Percentiles rank a stretch among this genome's conserved stretches.
Conservation (phyloP, 176 grass and related monocot species). For the Alopecurus myosuroides region DNA sequence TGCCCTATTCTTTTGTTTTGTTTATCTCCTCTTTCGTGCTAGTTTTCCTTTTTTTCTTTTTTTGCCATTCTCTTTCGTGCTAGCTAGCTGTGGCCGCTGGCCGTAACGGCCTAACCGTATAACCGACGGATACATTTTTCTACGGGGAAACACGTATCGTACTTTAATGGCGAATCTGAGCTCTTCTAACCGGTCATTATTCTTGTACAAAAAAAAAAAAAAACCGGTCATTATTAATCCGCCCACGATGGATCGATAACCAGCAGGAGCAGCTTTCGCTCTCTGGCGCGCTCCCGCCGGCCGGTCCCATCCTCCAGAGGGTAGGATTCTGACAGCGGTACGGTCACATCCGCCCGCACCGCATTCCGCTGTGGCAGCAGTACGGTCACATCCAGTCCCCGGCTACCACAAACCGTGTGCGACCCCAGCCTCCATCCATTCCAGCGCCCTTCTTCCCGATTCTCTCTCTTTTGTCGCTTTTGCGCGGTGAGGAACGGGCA, state of each 20-base stretch:
- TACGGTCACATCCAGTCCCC: slow-evolving; percentile 34
- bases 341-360: slow-evolving; percentile 31
- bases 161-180: neutral
- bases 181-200: neutral
- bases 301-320: neutral
- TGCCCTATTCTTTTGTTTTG: no score
- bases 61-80: neutral
- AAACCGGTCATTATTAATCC: neutral
- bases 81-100: neutral
- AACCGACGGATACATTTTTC: neutral
- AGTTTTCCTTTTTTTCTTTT: no score
- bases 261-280: neutral
- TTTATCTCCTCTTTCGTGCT: no score
- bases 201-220: no score
- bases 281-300: neutral
- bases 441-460: neutral
- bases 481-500: neutral
- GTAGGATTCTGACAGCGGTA: neutral
- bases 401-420: neutral
- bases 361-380: neutral
- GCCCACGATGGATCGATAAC: neutral
- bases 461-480: neutral
- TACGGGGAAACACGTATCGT: neutral
- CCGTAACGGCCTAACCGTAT: neutral
- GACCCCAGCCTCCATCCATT: neutral